A percentile compares a stretch with the other conserved stretches of the same genome.
phyloP scores from a whole-genome alignment of 345 rosid species.

The Camelina laxa region DNA sequence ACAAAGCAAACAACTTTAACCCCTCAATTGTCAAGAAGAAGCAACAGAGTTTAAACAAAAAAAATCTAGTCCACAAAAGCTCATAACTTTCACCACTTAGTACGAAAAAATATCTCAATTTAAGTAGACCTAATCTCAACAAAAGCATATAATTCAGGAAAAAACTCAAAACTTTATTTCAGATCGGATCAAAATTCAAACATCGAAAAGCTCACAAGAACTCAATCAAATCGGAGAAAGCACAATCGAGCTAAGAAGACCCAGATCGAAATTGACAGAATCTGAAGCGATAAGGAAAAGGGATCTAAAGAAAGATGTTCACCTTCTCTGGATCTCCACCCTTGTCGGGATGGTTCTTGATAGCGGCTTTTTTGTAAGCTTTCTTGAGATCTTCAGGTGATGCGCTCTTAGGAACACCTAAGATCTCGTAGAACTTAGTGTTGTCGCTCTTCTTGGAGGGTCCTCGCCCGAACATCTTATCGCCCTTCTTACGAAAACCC shows the following conservation, averaged over 20 bases:
- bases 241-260: neutral
- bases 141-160: neutral
- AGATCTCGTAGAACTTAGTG: slow-evolving; percentile 81
- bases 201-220: neutral
- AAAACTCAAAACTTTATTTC: neutral
- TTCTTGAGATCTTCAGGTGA: slow-evolving; percentile 85
- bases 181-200: slow-evolving; percentile 29
- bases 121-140: neutral
- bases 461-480: slow-evolving; percentile 80
- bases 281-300: slow-evolving; percentile 1
- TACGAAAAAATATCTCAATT: neutral
- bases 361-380: slow-evolving; percentile 89
- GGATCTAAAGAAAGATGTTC: neutral
- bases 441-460: slow-evolving; percentile 79
- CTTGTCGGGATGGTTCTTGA: slow-evolving; percentile 95
- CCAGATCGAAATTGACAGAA: neutral
- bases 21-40: neutral
- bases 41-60: neutral
- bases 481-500: slow-evolving; percentile 23
- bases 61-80: neutral
- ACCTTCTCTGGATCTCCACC: slow-evolving; percentile 99
- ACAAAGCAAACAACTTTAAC: slow-evolving; percentile 1
- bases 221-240: neutral
- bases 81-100: neutral
- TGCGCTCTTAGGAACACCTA: slow-evolving; percentile 80